phyloP scores from a whole-genome alignment of 179 eudicot genomes.

The Actinidia chinensis region DNA sequence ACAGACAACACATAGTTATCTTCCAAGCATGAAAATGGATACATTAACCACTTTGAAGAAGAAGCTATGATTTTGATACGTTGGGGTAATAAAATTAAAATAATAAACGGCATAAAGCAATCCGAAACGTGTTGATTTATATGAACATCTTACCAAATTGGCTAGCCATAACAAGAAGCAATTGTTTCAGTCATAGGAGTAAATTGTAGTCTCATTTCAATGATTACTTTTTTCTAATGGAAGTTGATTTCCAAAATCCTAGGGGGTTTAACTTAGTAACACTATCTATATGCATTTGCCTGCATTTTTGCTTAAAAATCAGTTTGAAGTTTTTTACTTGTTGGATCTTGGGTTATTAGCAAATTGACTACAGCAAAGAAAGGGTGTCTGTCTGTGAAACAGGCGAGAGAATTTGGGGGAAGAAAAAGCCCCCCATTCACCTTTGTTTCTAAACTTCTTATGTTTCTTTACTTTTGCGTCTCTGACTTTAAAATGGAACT shows the following conservation, averaged over 20 bases:
- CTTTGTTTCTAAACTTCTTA: background rate
- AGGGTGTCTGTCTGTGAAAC: background rate
- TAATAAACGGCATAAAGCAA: background rate
- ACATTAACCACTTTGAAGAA: background rate
- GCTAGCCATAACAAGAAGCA: background rate
- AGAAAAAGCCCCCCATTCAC: background rate
- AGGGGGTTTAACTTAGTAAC: background rate
- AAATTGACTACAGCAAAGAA: background rate
- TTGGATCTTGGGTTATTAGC: background rate
- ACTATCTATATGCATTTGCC: background rate
- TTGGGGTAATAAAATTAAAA: background rate
- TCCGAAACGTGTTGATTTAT: background rate
- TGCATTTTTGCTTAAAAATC: background rate
- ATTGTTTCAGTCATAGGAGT: background rate
- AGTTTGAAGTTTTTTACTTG: background rate
- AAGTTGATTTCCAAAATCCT: background rate
- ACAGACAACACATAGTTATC: too few relatives aligned
- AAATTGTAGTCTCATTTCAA: background rate
- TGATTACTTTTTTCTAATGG: background rate
- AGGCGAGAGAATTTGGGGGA: background rate
- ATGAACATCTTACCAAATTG: background rate
- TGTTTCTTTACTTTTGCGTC: background rate
- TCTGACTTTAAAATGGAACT: background rate
- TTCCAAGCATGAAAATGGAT: conserved; percentile 12
- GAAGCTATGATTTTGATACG: background rate